phyloP scores from a whole-genome alignment of 2,329 filamentous ascomycete species.

The Eutypella sp. region DNA sequence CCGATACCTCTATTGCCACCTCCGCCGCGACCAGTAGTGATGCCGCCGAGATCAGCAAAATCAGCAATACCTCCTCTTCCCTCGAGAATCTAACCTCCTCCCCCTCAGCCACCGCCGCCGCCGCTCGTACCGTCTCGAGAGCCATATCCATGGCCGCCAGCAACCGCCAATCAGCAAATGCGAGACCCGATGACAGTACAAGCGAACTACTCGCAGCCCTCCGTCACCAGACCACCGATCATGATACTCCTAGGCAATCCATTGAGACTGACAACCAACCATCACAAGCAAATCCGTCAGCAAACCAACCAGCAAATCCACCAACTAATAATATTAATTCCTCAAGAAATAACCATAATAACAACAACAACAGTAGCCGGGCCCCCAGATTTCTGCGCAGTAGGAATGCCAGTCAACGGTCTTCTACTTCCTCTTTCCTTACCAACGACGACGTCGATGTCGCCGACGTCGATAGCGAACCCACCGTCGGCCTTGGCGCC shows the following conservation, averaged over 20 bases:
- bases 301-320: too few relatives aligned
- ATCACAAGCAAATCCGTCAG: too few relatives aligned
- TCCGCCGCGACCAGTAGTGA: too few relatives aligned
- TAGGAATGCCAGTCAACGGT: slow-evolving; percentile 52
- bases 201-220: slow-evolving; percentile 10
- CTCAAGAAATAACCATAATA: slow-evolving; percentile 44
- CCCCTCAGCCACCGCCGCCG: slow-evolving; percentile 50
- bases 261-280: too few relatives aligned
- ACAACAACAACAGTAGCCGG: slow-evolving; percentile 41
- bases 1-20: slow-evolving; percentile 4
- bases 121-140: slow-evolving; percentile 43
- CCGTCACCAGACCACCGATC: slow-evolving; percentile 17
- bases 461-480: slow-evolving; percentile 61
- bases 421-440: slow-evolving; percentile 56
- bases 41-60: slow-evolving; percentile 8
- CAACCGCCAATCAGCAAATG: slow-evolving; percentile 12
- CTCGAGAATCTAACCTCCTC: slow-evolving; percentile 53
- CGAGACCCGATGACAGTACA: slow-evolving; percentile 6
- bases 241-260: slow-evolving; percentile 21
- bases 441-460: slow-evolving; percentile 55
- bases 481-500: slow-evolving; percentile 59
- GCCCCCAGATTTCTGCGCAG: slow-evolving; percentile 57
- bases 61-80: slow-evolving; percentile 40
- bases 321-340: too few relatives aligned
- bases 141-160: slow-evolving; percentile 44